Evolutionary conservation across 257 asterid genomes (phyloP).

Genomic region (Lycium barbarum): DNA sequence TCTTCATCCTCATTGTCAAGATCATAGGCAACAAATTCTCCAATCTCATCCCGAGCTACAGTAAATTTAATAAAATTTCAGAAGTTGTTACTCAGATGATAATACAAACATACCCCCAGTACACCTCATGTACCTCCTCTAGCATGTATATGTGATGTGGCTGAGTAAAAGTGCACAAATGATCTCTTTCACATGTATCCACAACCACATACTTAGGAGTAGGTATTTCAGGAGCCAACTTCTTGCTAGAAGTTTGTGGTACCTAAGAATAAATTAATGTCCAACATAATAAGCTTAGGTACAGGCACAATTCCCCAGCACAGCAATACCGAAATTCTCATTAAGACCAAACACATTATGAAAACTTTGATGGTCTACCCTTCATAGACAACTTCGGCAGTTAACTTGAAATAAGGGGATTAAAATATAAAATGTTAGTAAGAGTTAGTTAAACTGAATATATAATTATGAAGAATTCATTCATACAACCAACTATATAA

Average conservation of each 20-base stretch:
- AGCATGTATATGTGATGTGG: conserved; percentile 87
- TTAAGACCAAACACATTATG: not conserved
- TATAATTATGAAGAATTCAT: not conserved
- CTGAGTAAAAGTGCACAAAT: conserved; percentile 81
- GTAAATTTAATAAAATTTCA: conserved; percentile 36
- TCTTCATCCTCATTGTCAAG: conserved; percentile 99
- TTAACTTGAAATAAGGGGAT: no score
- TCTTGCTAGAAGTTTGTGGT: conserved; percentile 65
- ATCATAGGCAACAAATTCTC: conserved; percentile 95
- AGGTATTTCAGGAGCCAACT: conserved; percentile 83
- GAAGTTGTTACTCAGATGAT: conserved; percentile 1
- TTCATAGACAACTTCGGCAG: not conserved
- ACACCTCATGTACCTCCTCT: conserved; percentile 74
- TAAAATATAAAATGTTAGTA: not conserved
- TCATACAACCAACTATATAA: not conserved
- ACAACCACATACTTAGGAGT: conserved; percentile 86
- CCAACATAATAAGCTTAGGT: conserved; percentile 6
- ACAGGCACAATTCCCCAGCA: conserved; percentile 18
- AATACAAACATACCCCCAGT: conserved; percentile 29
- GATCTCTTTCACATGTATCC: conserved; percentile 97
- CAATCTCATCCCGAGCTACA: conserved; percentile 93
- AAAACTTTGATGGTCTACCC: not conserved
- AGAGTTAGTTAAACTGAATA: not conserved
- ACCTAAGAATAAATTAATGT: conserved; percentile 46
- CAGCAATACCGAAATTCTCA: conserved; percentile 12